Base-by-base conservation (phyloP, 345 rosid species). In the Eucalyptus fibrosa region DNA sequence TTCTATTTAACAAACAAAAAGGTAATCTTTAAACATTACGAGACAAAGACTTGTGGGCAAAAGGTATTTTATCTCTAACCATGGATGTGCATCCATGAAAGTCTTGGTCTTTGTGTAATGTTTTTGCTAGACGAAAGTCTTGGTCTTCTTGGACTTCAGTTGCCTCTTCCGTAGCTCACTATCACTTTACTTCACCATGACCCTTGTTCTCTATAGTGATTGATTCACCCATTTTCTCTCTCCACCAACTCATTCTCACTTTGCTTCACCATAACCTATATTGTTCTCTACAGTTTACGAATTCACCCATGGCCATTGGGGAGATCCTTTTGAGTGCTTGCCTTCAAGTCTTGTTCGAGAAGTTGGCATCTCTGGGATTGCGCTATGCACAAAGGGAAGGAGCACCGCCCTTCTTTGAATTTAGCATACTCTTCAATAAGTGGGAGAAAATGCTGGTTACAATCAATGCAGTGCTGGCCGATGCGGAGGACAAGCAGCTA, bases 331-430 rank as follows among this genome's bases (percentile, higher is more conserved):
- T n/a, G 21, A 4, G 77, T 65, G 5, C 77, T 6, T 4, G 1
- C 37, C 5, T 65, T 15, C 77, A n/a, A 9, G 77, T n/a, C 77
- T 37, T 32, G 9, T 16, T 67, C 1, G 21, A 67, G 2, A 67
- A 67, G 12, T 67, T 67, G 21, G 23, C 7, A 0, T n/a, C 80
- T 67, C 3, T n/a, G 7, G 80, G 80, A 16, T 32, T 67, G 40
- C 0, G 0, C 40, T 16, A 67, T 67, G 7, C 12, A 0, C 80
- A 16, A 67, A 8, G 21, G 21, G 21, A 32, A n/a, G 80, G 40
- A 67, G 21, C 77, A 30, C 72, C 5, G 1, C 18, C 72, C 72
- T 65, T 30, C 1, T 65, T 19, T 30, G 37, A 9, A 65, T 7
- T 65, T 9, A 65, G 10, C 37, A 65, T 15, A 4, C 9, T 13